Evolutionary conservation across 164 flowering plant species (phyloP).

Genomic region (Echeveria elegans): DNA sequence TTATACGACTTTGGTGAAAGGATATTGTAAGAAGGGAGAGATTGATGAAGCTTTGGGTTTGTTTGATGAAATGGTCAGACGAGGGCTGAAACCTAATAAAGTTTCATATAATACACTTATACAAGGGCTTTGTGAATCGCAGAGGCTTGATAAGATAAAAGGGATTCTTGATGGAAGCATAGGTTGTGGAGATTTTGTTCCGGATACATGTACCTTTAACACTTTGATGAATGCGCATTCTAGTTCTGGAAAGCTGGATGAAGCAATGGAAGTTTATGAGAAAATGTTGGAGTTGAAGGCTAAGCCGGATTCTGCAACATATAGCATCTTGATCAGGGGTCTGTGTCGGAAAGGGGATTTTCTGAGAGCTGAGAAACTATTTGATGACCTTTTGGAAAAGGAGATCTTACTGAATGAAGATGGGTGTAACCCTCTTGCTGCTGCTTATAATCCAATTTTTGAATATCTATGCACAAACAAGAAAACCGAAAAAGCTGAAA

Average conservation of each 20-base stretch:
- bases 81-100: constrained; percentile 43
- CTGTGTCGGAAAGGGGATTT: constrained; percentile 41
- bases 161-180: constrained; percentile 41
- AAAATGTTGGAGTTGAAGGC: constrained; percentile 41
- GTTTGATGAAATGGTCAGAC: constrained; percentile 45
- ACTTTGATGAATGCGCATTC: constrained; percentile 64
- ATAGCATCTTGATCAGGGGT: constrained; percentile 53
- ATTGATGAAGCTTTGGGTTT: constrained; percentile 46
- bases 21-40: constrained; percentile 52
- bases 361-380: constrained; percentile 49
- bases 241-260: constrained; percentile 37
- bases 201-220: constrained; percentile 79
- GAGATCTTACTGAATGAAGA: constrained; percentile 33
- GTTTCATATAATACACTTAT: constrained; percentile 59
- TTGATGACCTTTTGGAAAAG: constrained; percentile 48
- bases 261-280: constrained; percentile 44
- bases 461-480: constrained; percentile 51
- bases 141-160: constrained; percentile 47
- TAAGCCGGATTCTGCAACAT: constrained; percentile 63
- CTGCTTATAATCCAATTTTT: constrained; percentile 65
- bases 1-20: constrained; percentile 76
- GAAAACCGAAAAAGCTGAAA: constrained; percentile 58
- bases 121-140: constrained; percentile 66
- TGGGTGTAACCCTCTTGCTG: constrained; percentile 56
- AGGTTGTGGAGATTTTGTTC: constrained; percentile 35